These are phyloP conservation scores for Syncephalis fuscata DNA, from an alignment of 371 early-diverging fungal species.

Conservation along the genomic window DNA sequence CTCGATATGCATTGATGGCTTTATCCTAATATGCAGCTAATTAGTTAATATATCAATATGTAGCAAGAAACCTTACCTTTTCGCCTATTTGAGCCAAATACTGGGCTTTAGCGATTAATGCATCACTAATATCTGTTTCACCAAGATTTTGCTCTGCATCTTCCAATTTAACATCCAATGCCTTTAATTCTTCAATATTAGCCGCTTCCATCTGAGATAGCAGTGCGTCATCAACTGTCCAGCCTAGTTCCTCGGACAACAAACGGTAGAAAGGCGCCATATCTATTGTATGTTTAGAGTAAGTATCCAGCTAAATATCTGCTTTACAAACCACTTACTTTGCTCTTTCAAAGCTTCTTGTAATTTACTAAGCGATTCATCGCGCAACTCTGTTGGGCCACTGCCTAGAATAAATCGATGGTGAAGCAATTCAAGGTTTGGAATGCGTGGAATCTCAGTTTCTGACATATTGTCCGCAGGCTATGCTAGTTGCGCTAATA, in stretches of 20 bases:
- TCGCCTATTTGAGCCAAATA: slow-evolving; percentile 88
- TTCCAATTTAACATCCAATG: slow-evolving; percentile 63
- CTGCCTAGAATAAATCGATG: slow-evolving; percentile 48
- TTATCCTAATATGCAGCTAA: slow-evolving; percentile 37
- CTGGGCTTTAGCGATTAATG: slow-evolving; percentile 80
- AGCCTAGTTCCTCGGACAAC: slow-evolving; percentile 41
- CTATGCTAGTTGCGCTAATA: too few species aligned
- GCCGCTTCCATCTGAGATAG: slow-evolving; percentile 32
- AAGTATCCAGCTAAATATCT: not conserved
- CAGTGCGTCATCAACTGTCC: slow-evolving; percentile 30
- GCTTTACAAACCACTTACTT: slow-evolving; percentile 25
- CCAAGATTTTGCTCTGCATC: slow-evolving; percentile 87
- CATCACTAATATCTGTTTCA: slow-evolving; percentile 87
- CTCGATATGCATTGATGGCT: slow-evolving; percentile 66
- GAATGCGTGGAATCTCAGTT: slow-evolving; percentile 51
- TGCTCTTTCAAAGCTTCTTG: slow-evolving; percentile 49
- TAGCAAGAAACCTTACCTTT: slow-evolving; percentile 70
- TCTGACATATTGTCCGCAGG: too few species aligned
- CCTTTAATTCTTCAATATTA: slow-evolving; percentile 56
- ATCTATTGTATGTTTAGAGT: slow-evolving; percentile 20
- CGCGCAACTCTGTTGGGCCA: slow-evolving; percentile 33
- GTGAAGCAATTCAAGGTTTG: slow-evolving; percentile 58
- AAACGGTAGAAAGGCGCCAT: slow-evolving; percentile 73
- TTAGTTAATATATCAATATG: not conserved
- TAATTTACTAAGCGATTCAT: slow-evolving; percentile 36